Percentiles rank a stretch among this genome's conserved stretches.
Conservation (phyloP, 2,329 filamentous ascomycete species). For the Hypoxylon sp. region DNA sequence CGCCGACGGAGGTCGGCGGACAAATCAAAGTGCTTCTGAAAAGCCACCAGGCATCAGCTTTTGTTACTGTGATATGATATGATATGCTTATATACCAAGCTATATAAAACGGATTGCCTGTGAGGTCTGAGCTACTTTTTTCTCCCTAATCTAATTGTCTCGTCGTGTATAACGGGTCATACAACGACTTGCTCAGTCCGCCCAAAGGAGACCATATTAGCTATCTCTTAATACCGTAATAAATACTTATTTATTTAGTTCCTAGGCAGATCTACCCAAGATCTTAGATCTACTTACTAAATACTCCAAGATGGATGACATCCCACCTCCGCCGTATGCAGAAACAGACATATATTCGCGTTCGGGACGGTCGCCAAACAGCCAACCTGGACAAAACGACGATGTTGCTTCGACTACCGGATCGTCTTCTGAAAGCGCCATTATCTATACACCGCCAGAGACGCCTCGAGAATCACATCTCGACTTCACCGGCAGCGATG, state of each 20-base stretch:
- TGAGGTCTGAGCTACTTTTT: neutral
- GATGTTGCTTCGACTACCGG: slow-evolving; percentile 52
- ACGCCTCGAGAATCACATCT: slow-evolving; percentile 52
- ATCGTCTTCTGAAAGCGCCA: slow-evolving; percentile 53
- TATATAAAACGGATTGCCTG: neutral
- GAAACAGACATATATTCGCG: slow-evolving; percentile 64
- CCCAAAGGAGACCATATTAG: neutral
- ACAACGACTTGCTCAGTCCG: neutral
- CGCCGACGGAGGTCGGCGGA: slow-evolving; percentile 3
- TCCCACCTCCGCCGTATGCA: slow-evolving; percentile 64
- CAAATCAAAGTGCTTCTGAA: slow-evolving; percentile 23
- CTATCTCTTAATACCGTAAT: neutral
- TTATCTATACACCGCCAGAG: slow-evolving; percentile 61
- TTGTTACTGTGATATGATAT: neutral
- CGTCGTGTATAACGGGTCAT: neutral
- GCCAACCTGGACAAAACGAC: slow-evolving; percentile 39
- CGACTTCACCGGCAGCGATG: slow-evolving; percentile 39
- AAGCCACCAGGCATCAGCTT: slow-evolving; percentile 11
- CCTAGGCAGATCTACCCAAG: too few species aligned
- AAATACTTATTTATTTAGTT: neutral
- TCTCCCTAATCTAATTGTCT: neutral
- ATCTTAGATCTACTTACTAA: too few species aligned
- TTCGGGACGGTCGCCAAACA: slow-evolving; percentile 46
- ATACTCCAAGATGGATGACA: slow-evolving; percentile 43
- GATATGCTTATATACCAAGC: neutral